Percentiles rank a stretch among this genome's conserved stretches.
Evolutionary conservation across 192 early-diverging fungal genomes (phyloP).

Genomic region (Gryganskiella cystojenkinii): DNA sequence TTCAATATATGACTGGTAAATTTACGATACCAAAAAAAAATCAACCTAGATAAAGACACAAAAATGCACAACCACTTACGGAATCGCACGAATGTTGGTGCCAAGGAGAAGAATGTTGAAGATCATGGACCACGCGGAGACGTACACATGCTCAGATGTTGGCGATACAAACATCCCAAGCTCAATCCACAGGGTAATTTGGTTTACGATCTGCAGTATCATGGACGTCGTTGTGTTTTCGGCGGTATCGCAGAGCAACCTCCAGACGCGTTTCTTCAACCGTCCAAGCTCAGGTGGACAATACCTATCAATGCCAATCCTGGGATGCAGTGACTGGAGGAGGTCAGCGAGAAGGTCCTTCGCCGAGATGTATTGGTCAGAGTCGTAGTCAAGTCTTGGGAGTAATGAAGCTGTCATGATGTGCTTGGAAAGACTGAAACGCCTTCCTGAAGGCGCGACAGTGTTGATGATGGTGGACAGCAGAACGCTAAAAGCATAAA

Average conservation of each 20-base stretch:
- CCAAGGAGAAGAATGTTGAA: background rate
- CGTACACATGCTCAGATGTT: conserved; percentile 12
- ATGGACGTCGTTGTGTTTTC: conserved; percentile 1
- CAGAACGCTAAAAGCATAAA: conserved; percentile 6
- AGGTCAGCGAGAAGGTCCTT: conserved; percentile 2
- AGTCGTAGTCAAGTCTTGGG: conserved; percentile 1
- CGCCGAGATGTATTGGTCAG: background rate
- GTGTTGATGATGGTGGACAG: conserved; percentile 16
- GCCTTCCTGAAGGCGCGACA: background rate
- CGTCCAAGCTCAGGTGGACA: conserved; percentile 9
- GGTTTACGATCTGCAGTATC: conserved; percentile 11
- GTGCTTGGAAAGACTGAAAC: conserved; percentile 14
- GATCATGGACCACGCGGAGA: conserved; percentile 12
- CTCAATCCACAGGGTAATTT: conserved; percentile 16
- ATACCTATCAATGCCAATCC: conserved; percentile 6
- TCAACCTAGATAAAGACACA: background rate
- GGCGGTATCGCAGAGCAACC: conserved; percentile 7
- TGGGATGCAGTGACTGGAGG: conserved; percentile 6
- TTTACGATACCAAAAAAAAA: no score
- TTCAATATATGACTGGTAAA: no score
- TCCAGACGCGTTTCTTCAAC: conserved; percentile 16
- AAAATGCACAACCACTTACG: conserved; percentile 2
- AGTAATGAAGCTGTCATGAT: background rate
- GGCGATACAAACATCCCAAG: conserved; percentile 11
- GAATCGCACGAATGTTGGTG: conserved; percentile 13